These are phyloP conservation scores for Glycine tomentella DNA, from an alignment of 306 rosid species.

Conservation along the genomic window DNA sequence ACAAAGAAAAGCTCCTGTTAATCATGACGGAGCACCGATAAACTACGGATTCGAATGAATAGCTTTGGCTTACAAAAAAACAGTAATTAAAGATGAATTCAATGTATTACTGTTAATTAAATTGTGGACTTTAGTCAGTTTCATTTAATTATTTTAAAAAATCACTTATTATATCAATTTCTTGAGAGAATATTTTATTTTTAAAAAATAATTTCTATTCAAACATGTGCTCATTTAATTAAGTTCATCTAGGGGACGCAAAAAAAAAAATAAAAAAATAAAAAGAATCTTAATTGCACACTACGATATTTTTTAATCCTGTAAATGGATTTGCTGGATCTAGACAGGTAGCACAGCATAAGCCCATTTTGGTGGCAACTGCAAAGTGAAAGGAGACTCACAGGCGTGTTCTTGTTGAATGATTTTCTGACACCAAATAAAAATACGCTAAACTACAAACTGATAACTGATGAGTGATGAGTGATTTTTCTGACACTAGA, in stretches of 20 bases:
- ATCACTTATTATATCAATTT: background rate
- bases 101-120: too few relatives aligned
- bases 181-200: background rate
- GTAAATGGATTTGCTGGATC: conserved; percentile 8
- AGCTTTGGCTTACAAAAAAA: too few relatives aligned
- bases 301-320: background rate
- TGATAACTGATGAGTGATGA: background rate
- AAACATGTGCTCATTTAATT: background rate
- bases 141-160: background rate
- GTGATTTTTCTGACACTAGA: background rate
- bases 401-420: conserved; percentile 46
- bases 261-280: background rate
- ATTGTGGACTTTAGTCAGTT: background rate
- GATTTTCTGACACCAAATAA: conserved; percentile 48
- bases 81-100: too few relatives aligned
- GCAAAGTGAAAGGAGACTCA: conserved; percentile 34
- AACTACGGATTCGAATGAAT: background rate
- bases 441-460: conserved; percentile 1
- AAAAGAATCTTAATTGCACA: background rate
- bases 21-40: too few relatives aligned
- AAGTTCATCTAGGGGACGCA: background rate
- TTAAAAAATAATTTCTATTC: background rate
- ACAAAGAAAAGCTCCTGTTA: too few relatives aligned
- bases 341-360: background rate
- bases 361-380: conserved; percentile 15